phyloP scores from a whole-genome alignment of 192 early-diverging fungal species.

The Mortierella hygrophila region DNA sequence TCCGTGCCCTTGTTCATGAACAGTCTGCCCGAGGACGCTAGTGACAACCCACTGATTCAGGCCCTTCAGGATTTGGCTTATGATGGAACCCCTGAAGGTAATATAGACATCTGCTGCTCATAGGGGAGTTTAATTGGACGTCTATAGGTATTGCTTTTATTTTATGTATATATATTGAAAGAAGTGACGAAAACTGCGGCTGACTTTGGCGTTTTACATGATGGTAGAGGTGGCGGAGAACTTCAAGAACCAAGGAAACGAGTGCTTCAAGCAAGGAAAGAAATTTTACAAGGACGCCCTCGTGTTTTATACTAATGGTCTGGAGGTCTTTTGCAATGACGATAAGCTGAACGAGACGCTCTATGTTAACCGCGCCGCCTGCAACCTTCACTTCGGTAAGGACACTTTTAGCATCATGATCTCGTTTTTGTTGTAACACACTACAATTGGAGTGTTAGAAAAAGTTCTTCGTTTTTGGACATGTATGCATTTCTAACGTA shows the following conservation, averaged over 20 bases:
- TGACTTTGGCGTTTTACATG: neutral
- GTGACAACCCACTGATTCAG: conserved; percentile 79
- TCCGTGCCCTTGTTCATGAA: conserved; percentile 98
- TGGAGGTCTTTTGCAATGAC: conserved; percentile 82
- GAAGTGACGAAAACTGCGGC: neutral
- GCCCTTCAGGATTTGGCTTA: conserved; percentile 89
- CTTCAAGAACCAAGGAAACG: conserved; percentile 98
- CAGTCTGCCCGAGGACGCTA: conserved; percentile 72
- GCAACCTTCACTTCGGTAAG: conserved; percentile 87
- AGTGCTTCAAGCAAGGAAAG: conserved; percentile 82
- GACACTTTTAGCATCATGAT: neutral
- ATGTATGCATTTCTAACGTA: neutral
- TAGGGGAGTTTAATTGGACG: neutral
- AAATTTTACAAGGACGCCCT: conserved; percentile 80
- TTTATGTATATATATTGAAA: neutral
- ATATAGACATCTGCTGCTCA: neutral
- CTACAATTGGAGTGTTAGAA: neutral
- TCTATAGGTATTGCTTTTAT: neutral
- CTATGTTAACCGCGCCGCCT: conserved; percentile 91
- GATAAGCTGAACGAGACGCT: conserved; percentile 82
- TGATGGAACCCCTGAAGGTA: conserved; percentile 95
- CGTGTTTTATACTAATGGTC: conserved; percentile 88
- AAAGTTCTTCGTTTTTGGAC: neutral
- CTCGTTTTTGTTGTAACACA: neutral
- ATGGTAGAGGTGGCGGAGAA: conserved; percentile 81